Percentiles rank a stretch among this genome's conserved stretches.
phyloP scores from a whole-genome alignment of 495 filamentous ascomycete species.

The Letharia lupina region DNA sequence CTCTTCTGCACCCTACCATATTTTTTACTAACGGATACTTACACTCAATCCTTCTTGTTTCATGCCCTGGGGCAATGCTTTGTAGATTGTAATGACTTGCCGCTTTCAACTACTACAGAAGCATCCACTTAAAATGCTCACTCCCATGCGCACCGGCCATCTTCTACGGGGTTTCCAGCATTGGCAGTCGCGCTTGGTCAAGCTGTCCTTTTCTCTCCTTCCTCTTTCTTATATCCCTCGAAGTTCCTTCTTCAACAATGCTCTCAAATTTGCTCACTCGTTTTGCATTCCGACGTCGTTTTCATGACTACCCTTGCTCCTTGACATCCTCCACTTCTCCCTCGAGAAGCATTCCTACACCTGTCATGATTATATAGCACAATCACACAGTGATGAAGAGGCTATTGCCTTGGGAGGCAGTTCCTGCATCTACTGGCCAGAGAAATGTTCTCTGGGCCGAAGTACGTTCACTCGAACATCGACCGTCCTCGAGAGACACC shows the following conservation, averaged over 20 bases:
- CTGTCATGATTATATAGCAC: background rate
- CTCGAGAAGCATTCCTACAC: background rate
- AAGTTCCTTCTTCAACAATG: too few species aligned
- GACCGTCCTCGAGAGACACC: background rate
- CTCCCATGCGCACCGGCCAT: background rate
- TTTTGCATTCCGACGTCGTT: background rate
- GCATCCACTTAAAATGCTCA: background rate
- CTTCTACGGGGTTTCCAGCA: background rate
- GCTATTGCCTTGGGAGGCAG: background rate
- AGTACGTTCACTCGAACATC: background rate
- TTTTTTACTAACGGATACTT: too few species aligned
- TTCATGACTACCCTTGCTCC: background rate
- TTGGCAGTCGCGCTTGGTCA: background rate
- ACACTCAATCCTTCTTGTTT: too few species aligned
- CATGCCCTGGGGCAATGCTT: too few species aligned
- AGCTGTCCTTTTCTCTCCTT: background rate
- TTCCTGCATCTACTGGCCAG: background rate
- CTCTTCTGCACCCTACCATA: too few species aligned
- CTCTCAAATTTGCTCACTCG: background rate
- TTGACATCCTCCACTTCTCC: background rate
- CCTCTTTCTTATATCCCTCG: background rate
- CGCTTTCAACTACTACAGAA: too few species aligned
- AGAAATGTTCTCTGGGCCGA: conserved; percentile 3
- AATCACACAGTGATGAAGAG: background rate
- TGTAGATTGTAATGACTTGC: too few species aligned